These are phyloP conservation scores for Cadophora gregata DNA, from an alignment of 2,329 filamentous ascomycete genomes.

Conservation along the genomic window DNA sequence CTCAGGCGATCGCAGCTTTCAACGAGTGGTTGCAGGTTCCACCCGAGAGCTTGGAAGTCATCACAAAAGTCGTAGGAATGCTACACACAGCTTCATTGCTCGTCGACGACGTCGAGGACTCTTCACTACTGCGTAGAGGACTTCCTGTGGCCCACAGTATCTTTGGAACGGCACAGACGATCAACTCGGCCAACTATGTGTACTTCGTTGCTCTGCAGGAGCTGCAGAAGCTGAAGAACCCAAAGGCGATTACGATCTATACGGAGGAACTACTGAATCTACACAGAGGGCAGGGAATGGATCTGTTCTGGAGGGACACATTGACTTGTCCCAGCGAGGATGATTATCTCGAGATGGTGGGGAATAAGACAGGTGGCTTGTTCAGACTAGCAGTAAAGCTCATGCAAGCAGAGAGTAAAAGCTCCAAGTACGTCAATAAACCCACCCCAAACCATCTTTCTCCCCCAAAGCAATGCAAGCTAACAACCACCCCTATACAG, in stretches of 20 bases:
- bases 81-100: constrained; percentile 84
- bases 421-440: constrained; percentile 46
- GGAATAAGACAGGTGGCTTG: constrained; percentile 87
- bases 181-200: constrained; percentile 89
- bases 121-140: constrained; percentile 75
- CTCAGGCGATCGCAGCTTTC: constrained; percentile 80
- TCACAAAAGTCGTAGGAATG: constrained; percentile 83
- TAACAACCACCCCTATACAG: constrained; percentile 41
- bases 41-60: constrained; percentile 69
- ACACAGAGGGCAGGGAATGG: constrained; percentile 88
- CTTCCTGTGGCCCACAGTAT: constrained; percentile 84
- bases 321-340: constrained; percentile 84
- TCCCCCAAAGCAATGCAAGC: not conserved
- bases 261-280: constrained; percentile 84
- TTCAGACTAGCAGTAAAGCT: constrained; percentile 86
- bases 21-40: constrained; percentile 82
- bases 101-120: constrained; percentile 89
- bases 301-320: constrained; percentile 87
- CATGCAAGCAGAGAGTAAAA: constrained; percentile 77
- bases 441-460: not conserved
- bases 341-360: constrained; percentile 94
- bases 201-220: constrained; percentile 83
- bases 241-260: constrained; percentile 71
- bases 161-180: constrained; percentile 85
- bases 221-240: constrained; percentile 72